These are phyloP conservation scores for Pyrrhoderma noxium DNA, from an alignment of 1,284 basidiomycete species.

Conservation along the genomic window DNA sequence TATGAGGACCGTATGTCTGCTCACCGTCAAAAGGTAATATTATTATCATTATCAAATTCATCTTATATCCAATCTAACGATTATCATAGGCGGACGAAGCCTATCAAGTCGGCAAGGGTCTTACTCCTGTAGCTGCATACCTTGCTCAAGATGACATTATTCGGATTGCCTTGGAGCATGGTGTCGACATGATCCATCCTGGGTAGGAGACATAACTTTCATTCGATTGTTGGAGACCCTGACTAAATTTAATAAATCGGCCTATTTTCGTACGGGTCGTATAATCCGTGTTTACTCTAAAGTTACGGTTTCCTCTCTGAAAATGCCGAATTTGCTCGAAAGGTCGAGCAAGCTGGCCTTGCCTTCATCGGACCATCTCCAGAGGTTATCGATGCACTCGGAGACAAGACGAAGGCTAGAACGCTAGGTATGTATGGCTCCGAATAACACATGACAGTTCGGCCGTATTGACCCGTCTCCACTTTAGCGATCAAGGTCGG, in stretches of 20 bases:
- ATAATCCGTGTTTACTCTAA: conserved; percentile 3
- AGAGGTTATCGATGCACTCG: conserved; percentile 94
- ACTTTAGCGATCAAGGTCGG: conserved; percentile 70
- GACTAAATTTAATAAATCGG: conserved; percentile 1
- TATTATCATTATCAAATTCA: neutral
- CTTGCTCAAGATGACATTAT: conserved; percentile 98
- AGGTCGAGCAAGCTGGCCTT: conserved; percentile 95
- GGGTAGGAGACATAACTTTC: conserved; percentile 47
- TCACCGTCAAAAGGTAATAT: conserved; percentile 87
- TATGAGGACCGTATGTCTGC: conserved; percentile 95
- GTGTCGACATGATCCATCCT: conserved; percentile 99
- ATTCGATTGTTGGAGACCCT: neutral
- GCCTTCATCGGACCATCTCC: conserved; percentile 96
- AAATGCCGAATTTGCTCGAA: conserved; percentile 91
- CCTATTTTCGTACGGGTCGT: neutral
- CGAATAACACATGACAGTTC: neutral
- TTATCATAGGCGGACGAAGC: conserved; percentile 85
- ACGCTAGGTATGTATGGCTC: conserved; percentile 54
- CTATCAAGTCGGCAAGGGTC: conserved; percentile 93
- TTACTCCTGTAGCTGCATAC: conserved; percentile 95
- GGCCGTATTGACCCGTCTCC: neutral
- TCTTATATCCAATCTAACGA: neutral
- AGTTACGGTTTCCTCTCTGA: conserved; percentile 98
- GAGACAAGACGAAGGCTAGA: conserved; percentile 98
- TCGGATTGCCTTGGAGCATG: conserved; percentile 89